A percentile compares a stretch with the other conserved stretches of the same genome.
phyloP scores from a whole-genome alignment of 768 basidiomycete genomes.

The Psilocybe cyanescens region DNA sequence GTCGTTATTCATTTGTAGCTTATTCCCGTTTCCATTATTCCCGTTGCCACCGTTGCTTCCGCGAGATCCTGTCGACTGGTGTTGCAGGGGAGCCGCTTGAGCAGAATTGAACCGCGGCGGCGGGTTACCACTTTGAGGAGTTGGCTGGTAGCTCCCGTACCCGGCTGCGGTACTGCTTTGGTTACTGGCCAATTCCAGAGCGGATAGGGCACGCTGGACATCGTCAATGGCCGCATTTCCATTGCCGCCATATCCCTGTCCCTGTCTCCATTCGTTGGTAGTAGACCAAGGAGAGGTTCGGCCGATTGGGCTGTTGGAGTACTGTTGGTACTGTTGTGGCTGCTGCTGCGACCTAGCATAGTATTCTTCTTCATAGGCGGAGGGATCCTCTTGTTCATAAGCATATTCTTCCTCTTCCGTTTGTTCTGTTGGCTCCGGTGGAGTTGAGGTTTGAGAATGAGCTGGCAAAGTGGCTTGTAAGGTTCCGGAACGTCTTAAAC shows the following conservation, averaged over 20 bases:
- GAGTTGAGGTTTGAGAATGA: constrained; percentile 40
- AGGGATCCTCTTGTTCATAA: constrained; percentile 52
- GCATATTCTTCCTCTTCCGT: constrained; percentile 50
- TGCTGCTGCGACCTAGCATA: constrained; percentile 44
- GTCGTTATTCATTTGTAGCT: constrained; percentile 64
- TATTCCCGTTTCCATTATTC: constrained; percentile 39
- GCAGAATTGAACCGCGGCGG: constrained; percentile 66
- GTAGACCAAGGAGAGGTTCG: constrained; percentile 71
- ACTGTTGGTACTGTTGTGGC: constrained; percentile 41
- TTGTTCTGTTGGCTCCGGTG: constrained; percentile 46
- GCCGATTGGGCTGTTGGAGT: constrained; percentile 60
- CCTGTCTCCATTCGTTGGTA: constrained; percentile 61
- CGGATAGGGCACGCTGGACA: constrained; percentile 72
- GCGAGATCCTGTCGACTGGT: constrained; percentile 39
- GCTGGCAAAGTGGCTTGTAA: constrained; percentile 57
- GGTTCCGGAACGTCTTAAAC: constrained; percentile 79
- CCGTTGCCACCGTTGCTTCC: constrained; percentile 31
- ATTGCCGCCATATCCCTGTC: constrained; percentile 32
- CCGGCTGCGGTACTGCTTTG: constrained; percentile 21
- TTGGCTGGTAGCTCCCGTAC: constrained; percentile 38
- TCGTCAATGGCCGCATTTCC: constrained; percentile 63
- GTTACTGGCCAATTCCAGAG: constrained; percentile 61
- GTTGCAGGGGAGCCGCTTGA: constrained; percentile 50
- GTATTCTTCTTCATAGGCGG: constrained; percentile 64
- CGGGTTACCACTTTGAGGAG: constrained; percentile 61